These are phyloP conservation scores for Cystobasidium onofrii DNA, from an alignment of 768 basidiomycete species.

Conservation along the genomic window DNA sequence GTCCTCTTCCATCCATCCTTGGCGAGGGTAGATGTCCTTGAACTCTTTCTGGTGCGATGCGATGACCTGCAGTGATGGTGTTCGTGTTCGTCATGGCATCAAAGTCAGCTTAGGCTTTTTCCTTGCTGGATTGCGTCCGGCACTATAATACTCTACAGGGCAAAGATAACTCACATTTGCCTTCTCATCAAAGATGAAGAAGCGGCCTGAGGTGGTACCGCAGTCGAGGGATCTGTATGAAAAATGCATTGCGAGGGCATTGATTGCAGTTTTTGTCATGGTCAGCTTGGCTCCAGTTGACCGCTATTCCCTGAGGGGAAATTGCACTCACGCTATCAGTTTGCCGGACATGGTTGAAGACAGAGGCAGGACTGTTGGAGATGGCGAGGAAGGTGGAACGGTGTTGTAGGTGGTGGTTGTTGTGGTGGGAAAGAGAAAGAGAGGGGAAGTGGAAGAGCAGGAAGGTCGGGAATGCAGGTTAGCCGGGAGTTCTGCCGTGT, in stretches of 20 bases:
- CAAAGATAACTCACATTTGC: constrained; percentile 32
- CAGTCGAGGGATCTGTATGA: constrained; percentile 38
- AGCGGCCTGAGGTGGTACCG: constrained; percentile 40
- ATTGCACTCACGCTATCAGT: constrained; percentile 3
- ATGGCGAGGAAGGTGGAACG: background rate
- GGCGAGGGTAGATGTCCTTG: constrained; percentile 53
- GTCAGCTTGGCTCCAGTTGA: background rate
- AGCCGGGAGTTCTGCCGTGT: background rate
- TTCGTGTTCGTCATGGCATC: background rate
- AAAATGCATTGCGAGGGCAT: background rate
- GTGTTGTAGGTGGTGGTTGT: background rate
- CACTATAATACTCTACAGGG: no score
- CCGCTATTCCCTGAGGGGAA: no score
- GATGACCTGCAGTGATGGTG: no score
- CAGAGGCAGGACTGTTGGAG: background rate
- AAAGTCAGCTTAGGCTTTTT: background rate
- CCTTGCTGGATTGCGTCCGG: no score
- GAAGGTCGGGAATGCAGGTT: background rate
- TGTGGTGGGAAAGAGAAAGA: background rate
- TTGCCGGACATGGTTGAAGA: background rate
- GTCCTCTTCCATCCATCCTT: constrained; percentile 54
- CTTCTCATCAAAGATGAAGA: constrained; percentile 42
- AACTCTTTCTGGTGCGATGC: constrained; percentile 87
- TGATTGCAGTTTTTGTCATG: no score
- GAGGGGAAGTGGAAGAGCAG: background rate